Base-by-base conservation (phyloP, 768 basidiomycete genomes). In the Rhizopogon vinicolor region DNA sequence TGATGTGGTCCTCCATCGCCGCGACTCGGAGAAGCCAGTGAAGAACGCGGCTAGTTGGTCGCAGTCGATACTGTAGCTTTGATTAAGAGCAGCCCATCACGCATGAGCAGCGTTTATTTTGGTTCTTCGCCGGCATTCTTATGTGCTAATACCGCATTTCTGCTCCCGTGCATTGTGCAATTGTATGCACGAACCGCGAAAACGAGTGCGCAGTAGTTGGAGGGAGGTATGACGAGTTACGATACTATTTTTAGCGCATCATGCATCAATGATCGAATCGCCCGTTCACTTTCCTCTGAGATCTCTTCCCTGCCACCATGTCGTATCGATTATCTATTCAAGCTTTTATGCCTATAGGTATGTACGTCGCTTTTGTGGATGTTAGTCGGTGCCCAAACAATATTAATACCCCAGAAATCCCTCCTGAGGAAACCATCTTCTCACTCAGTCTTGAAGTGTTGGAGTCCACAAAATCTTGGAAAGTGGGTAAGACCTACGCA, bases 401-500 rank as follows among this genome's bases (percentile, higher is more conserved):
- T 43, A 25, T 25, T 25, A 25, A 25, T 25, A 25, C 25, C 25
- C 10, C 58, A 90, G 88, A 80, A 19, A 70, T 89, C 12, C 87
- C 88, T 2, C 63, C 80, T 2, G 84, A 87, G 63, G 81, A 83
- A 35, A 71, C 71, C 5, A 76, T 86, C 51, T 63, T 89, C 54
- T 61, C 76, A 1, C 77, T 82, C 29, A 87, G 74, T 9, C 74
- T 70, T 35, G 72, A 75, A 18, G 62, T 91, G 49, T 72, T 91
- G 19, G 80, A 82, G 22, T 77, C 81, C 14, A 80, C 80, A 1
- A 58, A 68, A 3, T 67, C 77, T 14, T 91, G 89, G 89, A 85
- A 85, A 67, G 72, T 73, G 54, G 88, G 87, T 19, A 91, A 88
- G 65, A 75, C 79, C 4, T 84, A 75, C 63, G 72, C 78, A 58